phyloP scores from a whole-genome alignment of 495 filamentous ascomycete genomes.

The Daldinia vernicosa region DNA sequence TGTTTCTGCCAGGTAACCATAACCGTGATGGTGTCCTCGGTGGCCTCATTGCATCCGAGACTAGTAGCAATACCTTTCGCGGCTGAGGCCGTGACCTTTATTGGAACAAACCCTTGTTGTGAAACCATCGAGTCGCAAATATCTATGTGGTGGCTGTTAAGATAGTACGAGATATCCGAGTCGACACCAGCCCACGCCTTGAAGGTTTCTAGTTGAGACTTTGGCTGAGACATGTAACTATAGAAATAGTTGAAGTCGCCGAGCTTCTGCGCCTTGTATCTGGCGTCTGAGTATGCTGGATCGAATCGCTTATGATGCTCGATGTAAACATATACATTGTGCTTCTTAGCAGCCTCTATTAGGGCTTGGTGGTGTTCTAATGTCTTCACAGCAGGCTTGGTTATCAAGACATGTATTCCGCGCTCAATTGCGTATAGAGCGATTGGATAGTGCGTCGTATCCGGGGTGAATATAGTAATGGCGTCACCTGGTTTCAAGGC shows the following conservation, averaged over 20 bases:
- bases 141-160: constrained; percentile 94
- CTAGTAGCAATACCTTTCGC: constrained; percentile 72
- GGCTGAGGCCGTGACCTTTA: constrained; percentile 79
- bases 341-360: constrained; percentile 72
- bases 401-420: constrained; percentile 88
- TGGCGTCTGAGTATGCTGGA: constrained; percentile 88
- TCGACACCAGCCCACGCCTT: constrained; percentile 94
- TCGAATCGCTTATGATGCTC: constrained; percentile 98
- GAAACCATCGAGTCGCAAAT: constrained; percentile 90
- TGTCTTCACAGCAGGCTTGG: constrained; percentile 91
- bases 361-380: constrained; percentile 81
- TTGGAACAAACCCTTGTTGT: constrained; percentile 71
- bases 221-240: constrained; percentile 95
- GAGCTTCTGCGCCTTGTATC: constrained; percentile 73
- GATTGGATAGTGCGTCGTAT: constrained; percentile 94
- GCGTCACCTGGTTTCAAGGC: constrained; percentile 82
- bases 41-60: constrained; percentile 80
- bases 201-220: constrained; percentile 92
- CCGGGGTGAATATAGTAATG: constrained; percentile 96
- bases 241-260: constrained; percentile 99
- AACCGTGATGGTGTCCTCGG: constrained; percentile 93
- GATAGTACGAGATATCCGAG: constrained; percentile 92
- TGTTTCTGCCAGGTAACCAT: constrained; percentile 87
- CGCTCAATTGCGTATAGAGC: constrained; percentile 91
- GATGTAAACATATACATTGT: constrained; percentile 88